Evolutionary conservation across 1,284 basidiomycete genomes (phyloP), one percentile per base, ranked within the genome.

Genomic region (Microbotryomycetes sp.): DNA sequence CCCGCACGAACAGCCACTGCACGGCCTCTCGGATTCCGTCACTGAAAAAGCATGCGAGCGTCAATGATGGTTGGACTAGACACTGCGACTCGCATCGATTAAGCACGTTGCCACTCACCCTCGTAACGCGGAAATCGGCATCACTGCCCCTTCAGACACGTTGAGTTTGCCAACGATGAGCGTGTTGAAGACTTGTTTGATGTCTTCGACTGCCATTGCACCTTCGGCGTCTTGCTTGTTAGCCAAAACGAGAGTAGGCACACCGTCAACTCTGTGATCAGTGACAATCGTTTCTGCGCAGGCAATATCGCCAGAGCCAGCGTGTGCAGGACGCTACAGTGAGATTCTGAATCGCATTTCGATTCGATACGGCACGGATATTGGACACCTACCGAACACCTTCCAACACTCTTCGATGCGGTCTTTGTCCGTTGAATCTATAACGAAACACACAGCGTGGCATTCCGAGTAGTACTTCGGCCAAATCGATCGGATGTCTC

Each of bases 401-500:
- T 90, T 87, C 92, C 92, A 96, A 15, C 88, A 88, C 78, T 94
- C 92, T 59, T 86, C 83, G 49, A 96, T 77, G 45, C 91, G 79
- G 71, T 88, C 88, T 55, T 86, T 80, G 78, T 96, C 92, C 60
- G 86, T 83, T 4, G 90, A 90, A 74, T 96, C 92, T 54, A 96
- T 84, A 54, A 94, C 87, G 71, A 89, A 94, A 30, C 88, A 89
- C 49, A 96, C 89, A 9, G 91, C 91, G 74, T 97, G 92, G 70
- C 90, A 93, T 74, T 94, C 89, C 62, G 90, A 87, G 73, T 93
- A 96, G 77, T 96, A 97, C 69, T 84, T 83, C 57, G 86, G 84
- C 92, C 92, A 97, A 65, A 97, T 92, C 29, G 84, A 86, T 23
- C 92, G 82, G 53, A 97, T 92, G 29, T 92, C 90, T 1, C 87